Conservation (phyloP, 306 rosid species). For the Citrullus amarus region DNA sequence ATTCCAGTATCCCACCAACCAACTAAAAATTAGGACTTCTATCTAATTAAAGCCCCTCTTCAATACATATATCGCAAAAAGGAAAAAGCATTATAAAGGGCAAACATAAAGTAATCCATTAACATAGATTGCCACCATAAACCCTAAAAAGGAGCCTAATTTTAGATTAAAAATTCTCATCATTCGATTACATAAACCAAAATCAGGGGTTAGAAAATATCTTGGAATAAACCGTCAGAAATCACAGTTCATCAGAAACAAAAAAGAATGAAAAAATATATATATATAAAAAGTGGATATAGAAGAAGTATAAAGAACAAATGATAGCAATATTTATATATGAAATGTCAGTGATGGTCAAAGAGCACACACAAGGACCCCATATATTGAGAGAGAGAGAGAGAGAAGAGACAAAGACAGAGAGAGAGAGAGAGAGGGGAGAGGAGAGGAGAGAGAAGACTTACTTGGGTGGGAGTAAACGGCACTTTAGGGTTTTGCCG, state of each 20-base stretch:
- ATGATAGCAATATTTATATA: not conserved
- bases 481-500: constrained; percentile 97
- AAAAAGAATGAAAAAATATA: not conserved
- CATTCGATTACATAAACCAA: not conserved
- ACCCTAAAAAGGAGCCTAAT: not conserved
- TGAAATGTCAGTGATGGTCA: not conserved
- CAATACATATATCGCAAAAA: not conserved
- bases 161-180: not conserved
- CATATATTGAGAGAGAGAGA: constrained; percentile 6
- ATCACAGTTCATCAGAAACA: not conserved
- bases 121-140: not conserved
- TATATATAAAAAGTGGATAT: no score
- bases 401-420: constrained; percentile 1
- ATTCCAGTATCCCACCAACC: not conserved
- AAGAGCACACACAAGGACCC: constrained; percentile 5
- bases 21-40: not conserved
- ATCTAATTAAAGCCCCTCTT: not conserved
- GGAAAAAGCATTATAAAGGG: no score
- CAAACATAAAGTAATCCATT: not conserved
- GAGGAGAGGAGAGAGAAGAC: constrained; percentile 43
- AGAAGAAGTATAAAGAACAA: not conserved
- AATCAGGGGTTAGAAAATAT: not conserved
- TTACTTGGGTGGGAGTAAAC: constrained; percentile 95
- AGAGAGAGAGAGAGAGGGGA: constrained; percentile 7
- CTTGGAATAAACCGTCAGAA: not conserved